Evolutionary conservation across 768 basidiomycete genomes (phyloP), one percentile per base, ranked within the genome.

Genomic region (Chalciporus chontae): DNA sequence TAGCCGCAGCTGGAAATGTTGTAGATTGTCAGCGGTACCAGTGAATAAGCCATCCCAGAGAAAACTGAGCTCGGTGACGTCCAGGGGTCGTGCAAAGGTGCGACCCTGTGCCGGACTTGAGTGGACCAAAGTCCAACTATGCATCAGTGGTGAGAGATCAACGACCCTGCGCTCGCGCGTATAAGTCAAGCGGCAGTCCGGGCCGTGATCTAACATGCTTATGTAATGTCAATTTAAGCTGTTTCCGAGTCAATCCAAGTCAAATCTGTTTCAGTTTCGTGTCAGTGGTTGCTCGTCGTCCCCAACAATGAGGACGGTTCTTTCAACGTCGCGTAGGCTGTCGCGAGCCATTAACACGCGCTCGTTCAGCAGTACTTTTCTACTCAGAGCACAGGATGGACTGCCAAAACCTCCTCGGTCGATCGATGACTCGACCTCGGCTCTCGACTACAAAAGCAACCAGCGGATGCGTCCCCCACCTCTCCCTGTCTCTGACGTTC

Each of bases 351-450:
- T 52, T 9, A 47, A 38, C 14, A 44, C 50, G 17, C 67, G 71
- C 24, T 45, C 57, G 1, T 59, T 73, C 43, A 44, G 58, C 6
- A 48, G 51, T 18, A 53, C 59, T 0, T 43, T 50, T n/a, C 15
- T 54, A 21, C 49, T 62, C 38, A 54, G 57, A 43, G 29, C 42
- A 3, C 47, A 59, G n/a, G 44, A 38, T 41, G 57, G 59, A n/a
- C 76, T 75, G 21, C 86, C 88, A 14, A 84, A 80, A 64, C 86
- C 88, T 11, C 89, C 89, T 0, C 83, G 77, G 45, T 76, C 90
- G 4, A 88, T 94, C 51, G 86, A 92, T 65, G 94, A 95, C 69
- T 94, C 91, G 31, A 97, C 95, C 0, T 94, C 91, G 17, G 95
- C 95, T 10, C 74, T 95, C 58, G 94, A 94, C 69, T 98, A 94